phyloP scores from a whole-genome alignment of 495 filamentous ascomycete species.

The Rhypophila decipiens region DNA sequence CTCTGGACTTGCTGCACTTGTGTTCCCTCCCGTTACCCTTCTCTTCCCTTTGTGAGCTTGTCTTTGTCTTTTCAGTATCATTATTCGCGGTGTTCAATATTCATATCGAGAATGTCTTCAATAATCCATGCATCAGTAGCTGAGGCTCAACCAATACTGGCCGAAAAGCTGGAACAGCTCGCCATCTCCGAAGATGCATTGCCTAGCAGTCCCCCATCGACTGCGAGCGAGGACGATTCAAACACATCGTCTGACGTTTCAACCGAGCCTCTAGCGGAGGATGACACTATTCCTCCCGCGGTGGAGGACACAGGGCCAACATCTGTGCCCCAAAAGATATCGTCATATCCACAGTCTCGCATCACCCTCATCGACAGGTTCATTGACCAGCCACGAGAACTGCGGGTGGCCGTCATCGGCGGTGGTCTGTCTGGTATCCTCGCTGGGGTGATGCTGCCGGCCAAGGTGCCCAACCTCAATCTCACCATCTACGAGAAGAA shows the following conservation, averaged over 20 bases:
- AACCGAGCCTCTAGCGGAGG: neutral
- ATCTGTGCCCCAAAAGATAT: slow-evolving; percentile 1
- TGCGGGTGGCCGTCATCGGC: slow-evolving; percentile 58
- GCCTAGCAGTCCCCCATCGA: slow-evolving; percentile 1
- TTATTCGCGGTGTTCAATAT: neutral
- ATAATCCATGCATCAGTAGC: too few species aligned
- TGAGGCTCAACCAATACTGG: neutral
- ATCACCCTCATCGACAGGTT: slow-evolving; percentile 39
- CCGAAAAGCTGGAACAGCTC: slow-evolving; percentile 4
- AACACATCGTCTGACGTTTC: neutral
- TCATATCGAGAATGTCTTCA: neutral
- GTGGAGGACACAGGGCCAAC: neutral
- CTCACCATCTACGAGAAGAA: slow-evolving; percentile 72
- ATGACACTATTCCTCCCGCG: neutral
- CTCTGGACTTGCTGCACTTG: too few species aligned
- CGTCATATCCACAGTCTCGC: slow-evolving; percentile 18
- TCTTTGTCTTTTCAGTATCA: neutral
- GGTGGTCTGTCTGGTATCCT: slow-evolving; percentile 61
- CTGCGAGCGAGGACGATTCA: neutral
- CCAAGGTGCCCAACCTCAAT: slow-evolving; percentile 50
- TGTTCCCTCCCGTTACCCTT: too few species aligned
- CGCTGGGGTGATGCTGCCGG: slow-evolving; percentile 52
- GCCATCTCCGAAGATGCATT: slow-evolving; percentile 2
- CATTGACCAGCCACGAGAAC: slow-evolving; percentile 49
- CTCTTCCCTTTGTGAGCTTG: too few species aligned